phyloP scores from a whole-genome alignment of 163 green algal species.

The Prototheca cutis region DNA sequence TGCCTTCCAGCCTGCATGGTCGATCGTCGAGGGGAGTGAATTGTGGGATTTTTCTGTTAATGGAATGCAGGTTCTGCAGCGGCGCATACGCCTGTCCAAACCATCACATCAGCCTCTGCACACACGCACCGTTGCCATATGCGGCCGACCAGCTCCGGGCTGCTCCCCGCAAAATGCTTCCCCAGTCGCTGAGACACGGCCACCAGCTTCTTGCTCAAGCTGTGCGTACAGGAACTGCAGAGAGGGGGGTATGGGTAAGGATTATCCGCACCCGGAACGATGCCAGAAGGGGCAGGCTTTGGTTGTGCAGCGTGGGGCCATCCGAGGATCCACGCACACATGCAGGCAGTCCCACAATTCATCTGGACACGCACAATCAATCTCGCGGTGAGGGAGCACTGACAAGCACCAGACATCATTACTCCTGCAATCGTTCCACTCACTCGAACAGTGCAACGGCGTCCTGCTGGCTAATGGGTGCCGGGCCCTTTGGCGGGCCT shows the following conservation, averaged over 20 bases:
- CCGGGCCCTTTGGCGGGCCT: background rate
- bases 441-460: background rate
- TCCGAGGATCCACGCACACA: no score
- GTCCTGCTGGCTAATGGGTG: background rate
- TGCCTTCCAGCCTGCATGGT: constrained; percentile 15
- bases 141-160: constrained; percentile 18
- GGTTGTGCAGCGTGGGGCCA: no score
- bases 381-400: no score
- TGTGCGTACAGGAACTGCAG: background rate
- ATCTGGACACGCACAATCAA: no score
- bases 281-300: no score
- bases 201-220: constrained; percentile 19
- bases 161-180: constrained; percentile 36
- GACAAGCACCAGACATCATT: no score
- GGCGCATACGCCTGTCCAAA: background rate
- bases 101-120: background rate
- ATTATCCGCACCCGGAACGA: no score
- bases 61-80: no score
- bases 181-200: constrained; percentile 13
- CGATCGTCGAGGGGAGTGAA: background rate
- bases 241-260: no score
- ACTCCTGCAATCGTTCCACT: no score
- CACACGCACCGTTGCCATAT: constrained; percentile 29
- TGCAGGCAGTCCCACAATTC: no score
- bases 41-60: no score